Evolutionary conservation across 192 early-diverging fungal species (phyloP).

Genomic region (Ambispora gerdemannii): DNA sequence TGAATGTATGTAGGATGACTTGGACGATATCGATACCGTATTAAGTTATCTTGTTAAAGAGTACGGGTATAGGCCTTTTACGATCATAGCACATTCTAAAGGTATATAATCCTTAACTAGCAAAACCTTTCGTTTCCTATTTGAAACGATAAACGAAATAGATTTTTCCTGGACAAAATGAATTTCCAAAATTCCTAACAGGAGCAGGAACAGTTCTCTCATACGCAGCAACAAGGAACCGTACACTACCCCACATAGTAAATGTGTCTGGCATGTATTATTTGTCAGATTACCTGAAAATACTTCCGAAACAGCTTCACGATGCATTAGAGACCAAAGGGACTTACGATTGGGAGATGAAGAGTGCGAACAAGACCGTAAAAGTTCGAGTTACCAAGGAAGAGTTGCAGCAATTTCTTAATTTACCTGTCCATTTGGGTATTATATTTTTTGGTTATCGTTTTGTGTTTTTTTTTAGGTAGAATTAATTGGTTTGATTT

Average conservation of each 20-base stretch:
- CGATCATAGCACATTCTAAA: slow-evolving; percentile 42
- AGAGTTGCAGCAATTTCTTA: neutral
- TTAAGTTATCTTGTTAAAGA: slow-evolving; percentile 35
- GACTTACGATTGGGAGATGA: neutral
- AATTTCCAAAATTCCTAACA: neutral
- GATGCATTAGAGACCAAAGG: neutral
- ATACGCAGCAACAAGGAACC: neutral
- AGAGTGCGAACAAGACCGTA: too few species aligned
- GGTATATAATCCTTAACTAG: slow-evolving; percentile 28
- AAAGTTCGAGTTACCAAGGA: too few species aligned
- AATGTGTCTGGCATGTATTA: neutral
- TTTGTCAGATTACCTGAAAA: neutral
- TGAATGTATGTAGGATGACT: slow-evolving; percentile 30
- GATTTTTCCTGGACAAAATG: too few species aligned
- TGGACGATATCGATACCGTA: slow-evolving; percentile 38
- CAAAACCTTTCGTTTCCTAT: neutral
- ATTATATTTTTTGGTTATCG: too few species aligned
- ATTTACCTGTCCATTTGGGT: neutral
- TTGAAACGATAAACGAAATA: too few species aligned
- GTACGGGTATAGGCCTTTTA: slow-evolving; percentile 35
- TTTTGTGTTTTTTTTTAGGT: too few species aligned
- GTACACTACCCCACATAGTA: neutral
- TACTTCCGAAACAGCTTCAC: neutral
- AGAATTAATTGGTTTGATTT: too few species aligned
- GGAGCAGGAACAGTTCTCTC: neutral